Percentiles rank a stretch among this genome's conserved stretches.
Evolutionary conservation across 257 asterid genomes (phyloP).

Genomic region (Plantago elongata): DNA sequence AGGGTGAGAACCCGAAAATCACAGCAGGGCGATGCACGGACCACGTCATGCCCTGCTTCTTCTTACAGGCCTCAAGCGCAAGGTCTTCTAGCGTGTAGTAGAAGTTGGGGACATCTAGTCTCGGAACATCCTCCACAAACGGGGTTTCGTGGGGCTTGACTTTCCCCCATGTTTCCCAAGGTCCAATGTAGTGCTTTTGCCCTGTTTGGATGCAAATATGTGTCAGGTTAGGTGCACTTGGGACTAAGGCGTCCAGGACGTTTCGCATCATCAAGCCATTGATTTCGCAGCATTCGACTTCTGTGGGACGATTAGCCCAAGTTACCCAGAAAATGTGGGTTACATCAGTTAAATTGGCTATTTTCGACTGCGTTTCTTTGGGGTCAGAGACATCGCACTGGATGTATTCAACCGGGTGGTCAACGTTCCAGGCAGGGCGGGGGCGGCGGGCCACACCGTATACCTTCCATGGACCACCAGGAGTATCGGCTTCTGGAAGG

Average conservation of each 20-base stretch:
- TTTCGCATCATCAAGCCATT: slow-evolving; percentile 29
- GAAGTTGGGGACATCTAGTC: slow-evolving; percentile 23
- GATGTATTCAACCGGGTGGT: slow-evolving; percentile 30
- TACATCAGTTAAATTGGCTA: slow-evolving; percentile 29
- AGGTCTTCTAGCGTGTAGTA: slow-evolving; percentile 35
- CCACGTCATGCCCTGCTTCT: slow-evolving; percentile 27
- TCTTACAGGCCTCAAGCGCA: slow-evolving; percentile 11
- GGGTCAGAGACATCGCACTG: slow-evolving; percentile 32
- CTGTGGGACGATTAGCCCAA: slow-evolving; percentile 31
- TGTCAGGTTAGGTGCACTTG: slow-evolving; percentile 22
- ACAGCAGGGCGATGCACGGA: slow-evolving; percentile 31
- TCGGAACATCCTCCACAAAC: slow-evolving; percentile 26
- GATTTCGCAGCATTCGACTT: slow-evolving; percentile 25
- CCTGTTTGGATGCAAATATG: slow-evolving; percentile 35
- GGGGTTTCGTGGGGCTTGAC: slow-evolving; percentile 34
- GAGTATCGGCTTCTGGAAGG: slow-evolving; percentile 32
- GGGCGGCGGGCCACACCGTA: slow-evolving; percentile 39
- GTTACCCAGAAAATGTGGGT: slow-evolving; percentile 33
- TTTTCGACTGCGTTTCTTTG: slow-evolving; percentile 20
- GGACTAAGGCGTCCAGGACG: slow-evolving; percentile 29
- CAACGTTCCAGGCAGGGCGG: slow-evolving; percentile 29
- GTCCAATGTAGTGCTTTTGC: slow-evolving; percentile 37
- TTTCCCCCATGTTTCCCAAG: slow-evolving; percentile 27
- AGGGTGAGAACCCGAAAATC: slow-evolving; percentile 33
- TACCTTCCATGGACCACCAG: slow-evolving; percentile 42